Evolutionary conservation across 148 eudicot genomes (phyloP).

Genomic region (Cornus controversa): DNA sequence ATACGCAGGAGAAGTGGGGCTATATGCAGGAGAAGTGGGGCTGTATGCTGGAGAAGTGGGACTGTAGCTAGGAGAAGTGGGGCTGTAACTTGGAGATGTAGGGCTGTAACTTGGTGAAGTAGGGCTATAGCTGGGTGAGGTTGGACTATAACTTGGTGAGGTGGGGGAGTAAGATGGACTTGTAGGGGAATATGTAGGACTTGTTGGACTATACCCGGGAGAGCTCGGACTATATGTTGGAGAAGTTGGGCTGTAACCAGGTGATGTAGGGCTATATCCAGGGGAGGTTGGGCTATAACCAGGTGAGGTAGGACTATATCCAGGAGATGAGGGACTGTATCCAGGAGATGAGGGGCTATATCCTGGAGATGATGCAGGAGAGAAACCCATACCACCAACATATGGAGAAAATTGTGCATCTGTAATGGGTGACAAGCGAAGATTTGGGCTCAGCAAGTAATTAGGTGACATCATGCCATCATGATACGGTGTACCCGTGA

Average conservation of each 20-base stretch:
- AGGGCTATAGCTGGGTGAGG: constrained; percentile 53
- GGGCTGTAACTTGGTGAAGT: constrained; percentile 54
- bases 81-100: constrained; percentile 52
- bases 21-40: constrained; percentile 57
- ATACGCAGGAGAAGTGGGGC: constrained; percentile 57
- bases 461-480: constrained; percentile 92
- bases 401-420: constrained; percentile 63
- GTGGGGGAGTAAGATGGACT: constrained; percentile 52
- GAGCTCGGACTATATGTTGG: constrained; percentile 56
- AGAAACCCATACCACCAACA: constrained; percentile 59
- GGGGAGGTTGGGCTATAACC: constrained; percentile 63
- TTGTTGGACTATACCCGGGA: constrained; percentile 50
- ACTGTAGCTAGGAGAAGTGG: constrained; percentile 50
- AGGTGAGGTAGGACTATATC: constrained; percentile 55
- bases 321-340: constrained; percentile 52
- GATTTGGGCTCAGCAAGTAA: constrained; percentile 75
- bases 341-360: constrained; percentile 59
- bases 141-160: constrained; percentile 43
- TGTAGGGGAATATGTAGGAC: constrained; percentile 50
- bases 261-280: constrained; percentile 54
- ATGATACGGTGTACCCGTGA: constrained; percentile 80
- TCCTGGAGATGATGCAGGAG: constrained; percentile 56
- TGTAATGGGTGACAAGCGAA: constrained; percentile 49
- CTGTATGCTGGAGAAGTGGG: constrained; percentile 57
- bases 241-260: constrained; percentile 56